Evolutionary conservation across 352 stramenopile genomes (phyloP), one percentile per base, ranked within the genome.

Genomic region (Phytophthora gonapodyides): DNA sequence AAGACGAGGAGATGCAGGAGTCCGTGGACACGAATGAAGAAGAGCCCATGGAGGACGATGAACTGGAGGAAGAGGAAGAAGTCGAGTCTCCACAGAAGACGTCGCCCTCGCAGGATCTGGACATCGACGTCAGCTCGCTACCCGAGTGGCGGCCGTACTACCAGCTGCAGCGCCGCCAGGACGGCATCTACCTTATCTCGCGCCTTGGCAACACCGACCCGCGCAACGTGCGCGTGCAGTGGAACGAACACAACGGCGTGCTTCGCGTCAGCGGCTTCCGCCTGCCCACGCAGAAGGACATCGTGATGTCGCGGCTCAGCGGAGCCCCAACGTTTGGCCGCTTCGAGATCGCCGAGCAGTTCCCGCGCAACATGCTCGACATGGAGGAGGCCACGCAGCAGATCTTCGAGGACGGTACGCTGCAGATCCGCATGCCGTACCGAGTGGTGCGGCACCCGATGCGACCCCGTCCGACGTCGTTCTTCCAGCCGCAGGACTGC

Each of bases 361-460:
- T 88, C 50, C 75, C 75, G 31, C 38, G 55, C 41, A 69, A 76
- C 37, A 56, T 74, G 50, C 49, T 85, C 27, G 70, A 76, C 60
- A 71, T 88, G 60, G 71, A 87, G 24, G 64, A 81, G 16, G 75
- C 77, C n/a, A 79, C 76, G 10, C 78, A 87, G 58, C 67, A 80
- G 38, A 44, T 89, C 7, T 46, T 36, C 13, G 65, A 71, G 21
- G 68, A 88, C 52, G 78, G 78, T 19, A 87, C 70, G 3, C 41
- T 89, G 48, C 64, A 87, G 48, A 80, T 89, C 24, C 75, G 67
- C 44, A 75, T 89, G 66, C 80, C 78, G n/a, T 88, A 76, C 57
- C 60, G 76, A 49, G 41, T 61, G 16, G 54, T 75, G 48, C 77
- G 64, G 17, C 56, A 49, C 8, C 74, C 72, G 9, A 34, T 64